These are phyloP conservation scores for Francoa sonchifolia DNA, from an alignment of 441 rosid species.

Conservation along the genomic window DNA sequence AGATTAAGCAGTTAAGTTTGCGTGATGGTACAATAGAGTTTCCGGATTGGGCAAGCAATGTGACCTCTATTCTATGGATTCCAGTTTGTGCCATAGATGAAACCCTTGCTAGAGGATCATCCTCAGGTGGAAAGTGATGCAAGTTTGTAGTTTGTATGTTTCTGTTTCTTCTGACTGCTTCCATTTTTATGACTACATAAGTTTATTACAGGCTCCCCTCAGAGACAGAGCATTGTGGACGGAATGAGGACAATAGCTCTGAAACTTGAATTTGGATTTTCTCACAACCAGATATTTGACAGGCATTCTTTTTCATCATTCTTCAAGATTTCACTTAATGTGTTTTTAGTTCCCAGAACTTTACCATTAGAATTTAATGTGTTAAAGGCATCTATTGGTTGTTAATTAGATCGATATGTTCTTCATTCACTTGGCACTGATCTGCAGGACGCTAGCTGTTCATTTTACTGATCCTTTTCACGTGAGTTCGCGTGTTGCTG, in stretches of 20 bases:
- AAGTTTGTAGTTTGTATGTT: constrained; percentile 7
- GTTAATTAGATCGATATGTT: constrained; percentile 3
- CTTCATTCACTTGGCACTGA: constrained; percentile 9
- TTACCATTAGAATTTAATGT: too few species aligned
- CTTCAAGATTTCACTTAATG: not conserved
- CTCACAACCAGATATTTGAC: constrained; percentile 86
- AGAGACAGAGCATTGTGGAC: constrained; percentile 68
- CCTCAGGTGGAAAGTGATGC: constrained; percentile 55
- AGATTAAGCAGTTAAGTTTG: constrained; percentile 47
- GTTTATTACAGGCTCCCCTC: constrained; percentile 55
- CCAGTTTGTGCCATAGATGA: constrained; percentile 74
- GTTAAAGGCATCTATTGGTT: not conserved
- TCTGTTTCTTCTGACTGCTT: constrained; percentile 8
- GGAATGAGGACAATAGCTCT: constrained; percentile 98
- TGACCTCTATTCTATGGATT: constrained; percentile 71
- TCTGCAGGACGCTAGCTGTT: constrained; percentile 80
- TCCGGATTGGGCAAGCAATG: constrained; percentile 87
- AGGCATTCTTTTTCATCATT: constrained; percentile 31
- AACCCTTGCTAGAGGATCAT: constrained; percentile 74
- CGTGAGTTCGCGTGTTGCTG: constrained; percentile 70
- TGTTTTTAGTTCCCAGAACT: not conserved
- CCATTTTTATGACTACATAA: too few species aligned
- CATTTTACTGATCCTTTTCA: constrained; percentile 92
- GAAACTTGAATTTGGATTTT: constrained; percentile 86
- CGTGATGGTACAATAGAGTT: constrained; percentile 56